Conservation (phyloP, 306 rosid genomes). For the Pterocarpus macrocarpus region DNA sequence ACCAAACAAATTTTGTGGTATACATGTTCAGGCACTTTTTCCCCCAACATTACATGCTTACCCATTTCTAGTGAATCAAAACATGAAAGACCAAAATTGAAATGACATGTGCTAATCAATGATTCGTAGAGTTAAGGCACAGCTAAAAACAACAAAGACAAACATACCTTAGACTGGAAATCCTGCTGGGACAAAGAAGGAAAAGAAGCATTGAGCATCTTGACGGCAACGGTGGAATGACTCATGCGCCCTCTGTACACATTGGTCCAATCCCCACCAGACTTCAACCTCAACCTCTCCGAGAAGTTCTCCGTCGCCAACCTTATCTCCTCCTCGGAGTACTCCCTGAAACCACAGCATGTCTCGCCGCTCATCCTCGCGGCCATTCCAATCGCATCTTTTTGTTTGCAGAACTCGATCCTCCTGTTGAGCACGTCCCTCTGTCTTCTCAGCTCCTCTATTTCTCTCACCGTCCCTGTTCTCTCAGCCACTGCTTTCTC, state of each 20-base stretch:
- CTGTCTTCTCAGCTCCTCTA: constrained; percentile 63
- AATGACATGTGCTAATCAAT: no score
- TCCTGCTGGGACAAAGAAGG: constrained; percentile 43
- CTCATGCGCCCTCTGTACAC: constrained; percentile 71
- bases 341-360: constrained; percentile 61
- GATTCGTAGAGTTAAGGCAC: no score
- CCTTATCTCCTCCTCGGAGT: constrained; percentile 65
- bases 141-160: no score
- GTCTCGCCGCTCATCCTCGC: constrained; percentile 44
- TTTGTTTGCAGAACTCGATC: constrained; percentile 75
- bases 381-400: constrained; percentile 76
- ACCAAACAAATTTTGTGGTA: no score
- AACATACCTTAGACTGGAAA: constrained; percentile 66
- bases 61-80: neutral
- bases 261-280: constrained; percentile 47
- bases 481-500: constrained; percentile 56
- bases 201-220: constrained; percentile 48
- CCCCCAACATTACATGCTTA: neutral
- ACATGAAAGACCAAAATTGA: neutral
- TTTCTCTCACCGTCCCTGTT: constrained; percentile 59
- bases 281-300: constrained; percentile 60
- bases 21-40: neutral
- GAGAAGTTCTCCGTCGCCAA: constrained; percentile 75
- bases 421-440: constrained; percentile 75
- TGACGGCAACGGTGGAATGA: constrained; percentile 68